phyloP scores from a whole-genome alignment of 495 filamentous ascomycete genomes.

The Hyphodiscus hymeniophilus region DNA sequence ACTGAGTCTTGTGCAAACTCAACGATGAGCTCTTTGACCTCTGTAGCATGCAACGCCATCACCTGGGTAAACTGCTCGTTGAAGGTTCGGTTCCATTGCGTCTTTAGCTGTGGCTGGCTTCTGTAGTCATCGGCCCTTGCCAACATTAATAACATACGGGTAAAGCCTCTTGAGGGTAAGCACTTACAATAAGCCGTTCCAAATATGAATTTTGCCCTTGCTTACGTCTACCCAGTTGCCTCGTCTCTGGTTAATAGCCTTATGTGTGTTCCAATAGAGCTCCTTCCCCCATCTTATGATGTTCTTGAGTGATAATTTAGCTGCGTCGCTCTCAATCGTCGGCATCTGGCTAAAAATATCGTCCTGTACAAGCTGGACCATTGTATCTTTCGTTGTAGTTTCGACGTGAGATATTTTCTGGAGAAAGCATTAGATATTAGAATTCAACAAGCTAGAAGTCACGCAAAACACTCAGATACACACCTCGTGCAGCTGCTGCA shows the following conservation, averaged over 20 bases:
- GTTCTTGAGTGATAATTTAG: neutral
- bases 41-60: neutral
- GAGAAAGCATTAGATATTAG: neutral
- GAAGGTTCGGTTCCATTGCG: neutral
- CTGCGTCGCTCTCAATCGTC: neutral
- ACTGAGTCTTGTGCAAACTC: neutral
- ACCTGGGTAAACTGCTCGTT: neutral
- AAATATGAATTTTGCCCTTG: conserved; percentile 2
- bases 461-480: neutral
- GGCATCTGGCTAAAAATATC: conserved; percentile 2
- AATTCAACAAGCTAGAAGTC: neutral
- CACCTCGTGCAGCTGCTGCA: neutral
- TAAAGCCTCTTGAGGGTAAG: neutral
- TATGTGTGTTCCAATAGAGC: conserved; percentile 7
- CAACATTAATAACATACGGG: neutral
- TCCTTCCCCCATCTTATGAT: neutral
- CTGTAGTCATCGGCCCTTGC: neutral
- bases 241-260: neutral
- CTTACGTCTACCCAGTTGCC: conserved; percentile 1
- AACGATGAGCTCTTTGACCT: neutral
- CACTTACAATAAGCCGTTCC: conserved; percentile 13
- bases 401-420: neutral
- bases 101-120: neutral
- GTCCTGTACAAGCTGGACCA: neutral
- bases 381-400: neutral